A percentile compares a stretch with the other conserved stretches of the same genome.
Evolutionary conservation across 2,329 filamentous ascomycete genomes (phyloP).

Genomic region (Fusarium verrucosum): DNA sequence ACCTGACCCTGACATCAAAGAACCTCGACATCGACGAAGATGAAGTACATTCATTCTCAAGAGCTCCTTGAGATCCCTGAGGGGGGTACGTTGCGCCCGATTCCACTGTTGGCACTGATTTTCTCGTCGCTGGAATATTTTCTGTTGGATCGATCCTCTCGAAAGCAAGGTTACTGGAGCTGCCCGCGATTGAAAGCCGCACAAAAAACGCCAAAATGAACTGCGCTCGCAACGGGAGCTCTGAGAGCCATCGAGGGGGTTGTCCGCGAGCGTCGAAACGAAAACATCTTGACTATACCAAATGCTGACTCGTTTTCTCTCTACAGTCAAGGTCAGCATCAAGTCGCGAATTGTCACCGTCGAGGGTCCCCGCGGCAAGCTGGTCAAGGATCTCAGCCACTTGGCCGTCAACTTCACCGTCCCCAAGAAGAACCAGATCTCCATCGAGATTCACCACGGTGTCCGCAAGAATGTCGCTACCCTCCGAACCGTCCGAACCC

Average conservation of each 20-base stretch:
- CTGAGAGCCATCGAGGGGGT: background rate
- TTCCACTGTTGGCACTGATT: slow-evolving; percentile 19
- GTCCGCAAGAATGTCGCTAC: slow-evolving; percentile 97
- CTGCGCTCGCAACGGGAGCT: slow-evolving; percentile 12
- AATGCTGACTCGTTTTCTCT: slow-evolving; percentile 46
- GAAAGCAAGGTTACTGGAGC: slow-evolving; percentile 17
- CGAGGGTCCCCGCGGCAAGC: slow-evolving; percentile 97
- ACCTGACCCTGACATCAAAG: no score
- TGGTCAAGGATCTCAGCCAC: slow-evolving; percentile 96
- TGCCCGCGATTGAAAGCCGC: slow-evolving; percentile 26
- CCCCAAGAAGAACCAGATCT: slow-evolving; percentile 85
- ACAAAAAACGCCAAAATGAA: slow-evolving; percentile 26
- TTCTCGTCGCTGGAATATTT: slow-evolving; percentile 5
- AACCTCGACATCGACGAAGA: slow-evolving; percentile 70
- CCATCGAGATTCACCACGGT: slow-evolving; percentile 99
- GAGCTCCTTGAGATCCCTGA: slow-evolving; percentile 96
- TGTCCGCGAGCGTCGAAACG: slow-evolving; percentile 5
- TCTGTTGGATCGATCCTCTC: slow-evolving; percentile 10
- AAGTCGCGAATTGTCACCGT: slow-evolving; percentile 97
- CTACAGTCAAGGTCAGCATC: slow-evolving; percentile 93
- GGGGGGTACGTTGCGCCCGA: slow-evolving; percentile 77
- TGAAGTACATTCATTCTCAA: slow-evolving; percentile 99
- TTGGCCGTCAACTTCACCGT: slow-evolving; percentile 94
- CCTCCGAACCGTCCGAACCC: slow-evolving; percentile 95
- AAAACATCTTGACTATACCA: slow-evolving; percentile 10